phyloP scores from a whole-genome alignment of 1,284 basidiomycete species.

The Phellinidium pouzarii region DNA sequence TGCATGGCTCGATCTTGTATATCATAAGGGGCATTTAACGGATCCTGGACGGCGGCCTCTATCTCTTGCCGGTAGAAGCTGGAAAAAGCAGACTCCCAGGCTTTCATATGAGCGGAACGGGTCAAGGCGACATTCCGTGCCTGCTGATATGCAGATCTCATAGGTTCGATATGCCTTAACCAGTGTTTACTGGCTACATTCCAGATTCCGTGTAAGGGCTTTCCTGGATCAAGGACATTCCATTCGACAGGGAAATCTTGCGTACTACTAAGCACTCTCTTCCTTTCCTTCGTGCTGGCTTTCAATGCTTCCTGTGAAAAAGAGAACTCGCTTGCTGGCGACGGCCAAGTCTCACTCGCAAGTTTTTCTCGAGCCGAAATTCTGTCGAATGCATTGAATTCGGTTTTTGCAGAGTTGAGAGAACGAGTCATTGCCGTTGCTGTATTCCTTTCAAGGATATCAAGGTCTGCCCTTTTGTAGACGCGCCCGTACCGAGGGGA shows the following conservation, averaged over 20 bases:
- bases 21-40: slow-evolving; percentile 30
- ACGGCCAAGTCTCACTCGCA: slow-evolving; percentile 1
- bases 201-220: slow-evolving; percentile 26
- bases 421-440: slow-evolving; percentile 43
- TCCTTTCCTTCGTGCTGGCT: slow-evolving; percentile 2
- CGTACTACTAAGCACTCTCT: background rate
- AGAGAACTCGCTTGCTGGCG: background rate
- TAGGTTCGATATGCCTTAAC: slow-evolving; percentile 28
- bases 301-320: background rate
- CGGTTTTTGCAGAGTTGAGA: slow-evolving; percentile 28
- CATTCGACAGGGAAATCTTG: slow-evolving; percentile 19
- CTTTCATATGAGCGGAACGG: slow-evolving; percentile 42
- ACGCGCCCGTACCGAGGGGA: slow-evolving; percentile 52
- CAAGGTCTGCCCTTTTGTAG: slow-evolving; percentile 53
- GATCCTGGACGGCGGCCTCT: slow-evolving; percentile 29
- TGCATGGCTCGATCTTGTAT: slow-evolving; percentile 42
- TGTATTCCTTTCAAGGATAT: slow-evolving; percentile 58
- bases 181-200: slow-evolving; percentile 30
- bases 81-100: slow-evolving; percentile 48
- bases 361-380: background rate
- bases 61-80: slow-evolving; percentile 44
- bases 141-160: slow-evolving; percentile 33
- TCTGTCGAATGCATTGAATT: background rate
- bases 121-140: slow-evolving; percentile 33
- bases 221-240: slow-evolving; percentile 24